Evolutionary conservation across 805 yeast species (phyloP).

Genomic region (Cephaloascus fragrans): DNA sequence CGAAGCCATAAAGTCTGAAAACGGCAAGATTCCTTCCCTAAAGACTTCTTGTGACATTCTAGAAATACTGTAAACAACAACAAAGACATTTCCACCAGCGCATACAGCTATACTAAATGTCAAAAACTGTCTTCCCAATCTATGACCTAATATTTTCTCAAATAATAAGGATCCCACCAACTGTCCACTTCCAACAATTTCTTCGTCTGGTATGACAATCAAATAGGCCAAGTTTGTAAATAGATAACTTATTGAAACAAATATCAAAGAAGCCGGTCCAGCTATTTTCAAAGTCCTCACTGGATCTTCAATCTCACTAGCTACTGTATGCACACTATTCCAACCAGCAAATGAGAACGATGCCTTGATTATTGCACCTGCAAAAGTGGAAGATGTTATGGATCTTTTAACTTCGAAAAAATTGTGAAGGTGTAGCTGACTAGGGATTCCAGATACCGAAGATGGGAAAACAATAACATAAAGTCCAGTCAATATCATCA

Average conservation of each 20-base stretch:
- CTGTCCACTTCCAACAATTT: slow-evolving; percentile 44
- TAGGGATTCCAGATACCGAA: slow-evolving; percentile 30
- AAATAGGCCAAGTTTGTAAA: slow-evolving; percentile 48
- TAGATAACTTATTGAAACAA: slow-evolving; percentile 38
- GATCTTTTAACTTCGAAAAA: slow-evolving; percentile 21
- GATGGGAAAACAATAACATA: slow-evolving; percentile 46
- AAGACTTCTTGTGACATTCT: slow-evolving; percentile 59
- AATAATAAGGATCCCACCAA: slow-evolving; percentile 50
- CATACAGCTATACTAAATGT: slow-evolving; percentile 52
- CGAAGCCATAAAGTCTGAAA: slow-evolving; percentile 38
- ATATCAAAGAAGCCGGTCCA: slow-evolving; percentile 43
- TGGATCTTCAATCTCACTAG: slow-evolving; percentile 55
- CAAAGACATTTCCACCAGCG: slow-evolving; percentile 54
- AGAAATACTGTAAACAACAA: slow-evolving; percentile 47
- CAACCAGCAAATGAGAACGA: slow-evolving; percentile 56
- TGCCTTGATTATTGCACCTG: slow-evolving; percentile 48
- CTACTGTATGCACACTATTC: slow-evolving; percentile 50
- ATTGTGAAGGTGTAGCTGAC: slow-evolving; percentile 22
- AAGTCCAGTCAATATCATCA: slow-evolving; percentile 49
- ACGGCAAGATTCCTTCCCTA: slow-evolving; percentile 54
- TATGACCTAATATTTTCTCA: slow-evolving; percentile 43
- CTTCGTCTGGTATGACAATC: slow-evolving; percentile 42
- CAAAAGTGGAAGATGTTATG: slow-evolving; percentile 33
- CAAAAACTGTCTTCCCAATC: slow-evolving; percentile 42
- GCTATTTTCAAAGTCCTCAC: slow-evolving; percentile 47